A percentile compares a stretch with the other conserved stretches of the same genome.
Evolutionary conservation across 306 rosid species (phyloP).

Genomic region (Argentina anserina): DNA sequence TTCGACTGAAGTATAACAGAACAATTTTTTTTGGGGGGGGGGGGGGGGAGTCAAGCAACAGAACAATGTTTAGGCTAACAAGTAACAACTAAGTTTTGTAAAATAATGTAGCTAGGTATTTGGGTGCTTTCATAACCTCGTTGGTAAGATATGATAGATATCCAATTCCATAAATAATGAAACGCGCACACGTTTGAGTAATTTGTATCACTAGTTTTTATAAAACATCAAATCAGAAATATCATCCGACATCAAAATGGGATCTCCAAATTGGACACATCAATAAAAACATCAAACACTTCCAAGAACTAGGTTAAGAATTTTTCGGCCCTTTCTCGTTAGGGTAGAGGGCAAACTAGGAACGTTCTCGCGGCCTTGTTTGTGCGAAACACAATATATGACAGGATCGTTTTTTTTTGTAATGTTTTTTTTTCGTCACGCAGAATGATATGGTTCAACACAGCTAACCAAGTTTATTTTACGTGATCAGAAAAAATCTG

Average conservation of each 20-base stretch:
- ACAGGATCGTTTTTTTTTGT: not conserved
- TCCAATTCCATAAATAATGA: not conserved
- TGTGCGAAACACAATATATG: not conserved
- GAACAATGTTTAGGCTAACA: not conserved
- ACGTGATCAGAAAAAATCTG: not conserved
- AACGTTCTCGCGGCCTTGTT: too few species aligned
- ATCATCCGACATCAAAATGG: too few species aligned
- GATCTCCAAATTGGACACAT: too few species aligned
- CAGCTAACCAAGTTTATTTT: not conserved
- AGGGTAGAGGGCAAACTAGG: too few species aligned
- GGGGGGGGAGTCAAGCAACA: too few species aligned
- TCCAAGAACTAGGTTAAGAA: too few species aligned
- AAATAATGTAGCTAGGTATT: not conserved
- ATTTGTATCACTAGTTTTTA: not conserved
- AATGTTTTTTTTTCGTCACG: not conserved
- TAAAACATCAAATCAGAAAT: too few species aligned
- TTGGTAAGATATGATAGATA: not conserved
- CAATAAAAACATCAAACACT: too few species aligned
- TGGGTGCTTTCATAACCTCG: not conserved
- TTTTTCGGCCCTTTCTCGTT: too few species aligned
- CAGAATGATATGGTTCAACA: not conserved
- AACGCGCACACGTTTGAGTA: too few species aligned
- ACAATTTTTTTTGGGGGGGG: too few species aligned
- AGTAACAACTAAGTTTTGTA: not conserved
- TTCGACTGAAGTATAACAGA: too few species aligned